Conservation (phyloP, 2,329 filamentous ascomycete species). For the Talaromyces piceae region DNA sequence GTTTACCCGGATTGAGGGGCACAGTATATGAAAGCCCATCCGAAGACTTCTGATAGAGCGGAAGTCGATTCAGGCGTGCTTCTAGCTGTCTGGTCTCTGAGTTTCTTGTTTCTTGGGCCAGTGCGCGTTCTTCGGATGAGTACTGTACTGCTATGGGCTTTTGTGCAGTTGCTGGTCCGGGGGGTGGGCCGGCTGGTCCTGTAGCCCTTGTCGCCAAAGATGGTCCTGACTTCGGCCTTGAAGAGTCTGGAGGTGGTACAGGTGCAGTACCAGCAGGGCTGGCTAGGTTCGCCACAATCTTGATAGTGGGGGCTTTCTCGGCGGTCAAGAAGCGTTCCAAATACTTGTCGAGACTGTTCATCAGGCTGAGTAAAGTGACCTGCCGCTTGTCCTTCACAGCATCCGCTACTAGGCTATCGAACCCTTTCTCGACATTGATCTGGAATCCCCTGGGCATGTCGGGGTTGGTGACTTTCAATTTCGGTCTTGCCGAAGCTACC, state of each 20-base stretch:
- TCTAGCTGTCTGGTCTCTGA: constrained; percentile 66
- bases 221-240: neutral
- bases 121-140: constrained; percentile 52
- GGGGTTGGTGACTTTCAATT: constrained; percentile 58
- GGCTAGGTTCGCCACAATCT: constrained; percentile 55
- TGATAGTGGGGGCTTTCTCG: constrained; percentile 65
- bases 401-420: constrained; percentile 55
- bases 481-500: constrained; percentile 39
- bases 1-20: constrained; percentile 59
- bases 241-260: neutral
- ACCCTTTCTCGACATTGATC: constrained; percentile 70
- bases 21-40: constrained; percentile 66
- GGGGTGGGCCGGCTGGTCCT: constrained; percentile 12
- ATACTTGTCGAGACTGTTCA: constrained; percentile 64
- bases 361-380: constrained; percentile 55
- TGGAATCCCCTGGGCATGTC: constrained; percentile 65
- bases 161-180: constrained; percentile 29
- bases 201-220: neutral
- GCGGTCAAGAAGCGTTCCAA: constrained; percentile 63
- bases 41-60: constrained; percentile 59
- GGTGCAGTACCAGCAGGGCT: constrained; percentile 19
- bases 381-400: constrained; percentile 35
- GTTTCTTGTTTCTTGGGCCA: constrained; percentile 57
- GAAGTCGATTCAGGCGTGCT: constrained; percentile 61
- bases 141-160: constrained; percentile 32